Conservation (phyloP, 129 eudicot species). For the Saposhnikovia divaricata region DNA sequence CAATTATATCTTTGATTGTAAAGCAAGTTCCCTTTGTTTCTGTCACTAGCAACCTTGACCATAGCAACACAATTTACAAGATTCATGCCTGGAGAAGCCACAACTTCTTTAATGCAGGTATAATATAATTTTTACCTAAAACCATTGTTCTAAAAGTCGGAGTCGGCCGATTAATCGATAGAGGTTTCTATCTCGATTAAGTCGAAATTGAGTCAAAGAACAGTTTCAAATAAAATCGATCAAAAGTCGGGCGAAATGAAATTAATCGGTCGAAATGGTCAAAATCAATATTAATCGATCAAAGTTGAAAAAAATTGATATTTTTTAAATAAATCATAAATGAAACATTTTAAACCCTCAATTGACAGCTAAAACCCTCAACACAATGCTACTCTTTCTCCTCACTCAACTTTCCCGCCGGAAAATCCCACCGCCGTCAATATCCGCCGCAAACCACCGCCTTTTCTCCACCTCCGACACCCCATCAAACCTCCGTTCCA, state of each 20-base stretch:
- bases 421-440: conserved; percentile 2
- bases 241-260: too few relatives aligned
- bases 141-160: too few relatives aligned
- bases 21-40: conserved; percentile 43
- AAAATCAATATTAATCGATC: too few relatives aligned
- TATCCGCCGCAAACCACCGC: conserved; percentile 22
- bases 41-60: background rate
- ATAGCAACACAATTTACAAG: background rate
- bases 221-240: too few relatives aligned
- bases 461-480: conserved; percentile 26
- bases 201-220: too few relatives aligned
- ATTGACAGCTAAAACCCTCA: conserved; percentile 2
- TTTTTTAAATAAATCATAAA: background rate
- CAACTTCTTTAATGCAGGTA: background rate
- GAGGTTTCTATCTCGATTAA: too few relatives aligned
- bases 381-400: conserved; percentile 16
- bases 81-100: background rate
- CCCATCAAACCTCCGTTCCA: conserved; percentile 45
- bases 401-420: conserved; percentile 34
- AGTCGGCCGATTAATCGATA: too few relatives aligned
- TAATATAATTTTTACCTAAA: too few relatives aligned
- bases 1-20: conserved; percentile 36
- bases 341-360: background rate
- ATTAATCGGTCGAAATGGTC: too few relatives aligned
- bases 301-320: too few relatives aligned